Conservation (phyloP, 2,329 filamentous ascomycete species). For the Domatiomyces catenatus region DNA sequence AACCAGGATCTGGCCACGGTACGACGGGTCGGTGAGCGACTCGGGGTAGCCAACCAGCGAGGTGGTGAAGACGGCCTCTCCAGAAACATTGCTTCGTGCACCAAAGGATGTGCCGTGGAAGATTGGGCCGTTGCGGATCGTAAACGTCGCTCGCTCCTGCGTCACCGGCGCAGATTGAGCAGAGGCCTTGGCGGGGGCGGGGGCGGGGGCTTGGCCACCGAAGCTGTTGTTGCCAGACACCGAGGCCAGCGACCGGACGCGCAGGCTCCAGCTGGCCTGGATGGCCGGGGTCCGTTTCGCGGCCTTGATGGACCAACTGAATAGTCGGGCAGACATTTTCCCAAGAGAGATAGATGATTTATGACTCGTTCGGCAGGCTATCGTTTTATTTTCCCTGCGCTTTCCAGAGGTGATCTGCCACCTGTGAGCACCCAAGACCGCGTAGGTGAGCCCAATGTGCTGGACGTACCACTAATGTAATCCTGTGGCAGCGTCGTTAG, state of each 20-base stretch:
- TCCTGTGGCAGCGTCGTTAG: constrained; percentile 33
- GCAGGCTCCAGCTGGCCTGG: constrained; percentile 20
- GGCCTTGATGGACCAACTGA: constrained; percentile 37
- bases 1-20: constrained; percentile 77
- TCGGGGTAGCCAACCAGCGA: constrained; percentile 96
- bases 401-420: constrained; percentile 51
- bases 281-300: constrained; percentile 30
- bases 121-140: constrained; percentile 87
- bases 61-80: constrained; percentile 96
- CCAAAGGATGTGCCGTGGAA: constrained; percentile 95
- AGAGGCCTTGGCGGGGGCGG: constrained; percentile 24
- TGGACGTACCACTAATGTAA: constrained; percentile 46
- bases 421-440: constrained; percentile 12
- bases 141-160: constrained; percentile 75
- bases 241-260: constrained; percentile 20
- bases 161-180: constrained; percentile 46
- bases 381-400: constrained; percentile 44
- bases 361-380: constrained; percentile 6
- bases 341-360: constrained; percentile 18
- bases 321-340: constrained; percentile 40
- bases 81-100: constrained; percentile 89
- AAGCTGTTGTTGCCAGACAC: constrained; percentile 18
- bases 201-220: constrained; percentile 23
- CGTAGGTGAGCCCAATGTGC: constrained; percentile 8
- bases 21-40: constrained; percentile 56